A percentile compares a stretch with the other conserved stretches of the same genome.
phyloP scores from a whole-genome alignment of 345 rosid genomes.

The Syzygium grande region DNA sequence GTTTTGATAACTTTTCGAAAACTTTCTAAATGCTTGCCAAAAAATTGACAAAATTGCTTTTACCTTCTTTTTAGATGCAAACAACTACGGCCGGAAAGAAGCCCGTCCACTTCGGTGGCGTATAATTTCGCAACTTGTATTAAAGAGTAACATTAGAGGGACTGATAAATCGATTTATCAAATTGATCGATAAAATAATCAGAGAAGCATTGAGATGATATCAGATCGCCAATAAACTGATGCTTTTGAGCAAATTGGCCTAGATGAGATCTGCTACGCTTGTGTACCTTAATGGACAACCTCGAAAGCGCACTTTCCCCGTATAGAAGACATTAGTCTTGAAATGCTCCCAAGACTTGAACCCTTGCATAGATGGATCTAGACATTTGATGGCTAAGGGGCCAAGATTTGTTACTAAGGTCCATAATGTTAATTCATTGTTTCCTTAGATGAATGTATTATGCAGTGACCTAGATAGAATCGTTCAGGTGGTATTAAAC shows the following conservation, averaged over 20 bases:
- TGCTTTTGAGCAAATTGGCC: too few species aligned
- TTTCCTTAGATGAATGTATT: neutral
- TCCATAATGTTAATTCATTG: neutral
- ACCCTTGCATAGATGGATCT: rapidly evolving
- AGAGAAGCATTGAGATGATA: too few species aligned
- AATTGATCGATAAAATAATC: too few species aligned
- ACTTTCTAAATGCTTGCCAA: neutral
- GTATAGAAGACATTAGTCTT: neutral
- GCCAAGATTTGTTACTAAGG: neutral
- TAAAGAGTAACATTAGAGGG: too few species aligned
- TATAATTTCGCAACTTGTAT: too few species aligned
- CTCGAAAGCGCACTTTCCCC: rapidly evolving
- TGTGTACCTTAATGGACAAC: rapidly evolving
- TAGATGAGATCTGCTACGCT: too few species aligned
- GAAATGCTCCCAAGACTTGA: neutral
- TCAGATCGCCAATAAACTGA: too few species aligned
- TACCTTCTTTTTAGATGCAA: neutral
- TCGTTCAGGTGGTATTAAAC: neutral
- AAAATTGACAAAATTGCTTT: neutral
- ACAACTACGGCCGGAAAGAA: neutral
- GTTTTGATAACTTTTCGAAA: neutral
- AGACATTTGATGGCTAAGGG: neutral
- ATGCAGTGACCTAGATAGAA: neutral
- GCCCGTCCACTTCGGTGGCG: too few species aligned
- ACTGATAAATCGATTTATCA: too few species aligned